phyloP scores from a whole-genome alignment of 1,284 basidiomycete genomes.

The Ganoderma boninense region DNA sequence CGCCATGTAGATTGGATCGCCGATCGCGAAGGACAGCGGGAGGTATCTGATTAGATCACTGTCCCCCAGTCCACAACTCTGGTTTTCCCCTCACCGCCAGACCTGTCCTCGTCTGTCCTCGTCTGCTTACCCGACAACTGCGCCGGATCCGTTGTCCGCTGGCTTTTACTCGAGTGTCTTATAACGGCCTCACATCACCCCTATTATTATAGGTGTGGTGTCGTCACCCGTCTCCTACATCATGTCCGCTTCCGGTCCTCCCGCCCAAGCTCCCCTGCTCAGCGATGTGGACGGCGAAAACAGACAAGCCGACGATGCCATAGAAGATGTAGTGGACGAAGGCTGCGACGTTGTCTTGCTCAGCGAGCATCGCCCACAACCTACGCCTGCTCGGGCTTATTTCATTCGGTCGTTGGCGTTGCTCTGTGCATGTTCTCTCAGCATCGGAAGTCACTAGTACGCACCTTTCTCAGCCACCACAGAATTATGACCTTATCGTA shows the following conservation, averaged over 20 bases:
- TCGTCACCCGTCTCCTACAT: not conserved
- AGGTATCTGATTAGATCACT: constrained; percentile 32
- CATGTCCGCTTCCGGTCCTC: constrained; percentile 23
- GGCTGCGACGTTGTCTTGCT: constrained; percentile 31
- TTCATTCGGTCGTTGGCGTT: constrained; percentile 68
- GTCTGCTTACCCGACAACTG: not conserved
- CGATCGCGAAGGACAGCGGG: not conserved
- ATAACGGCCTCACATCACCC: not conserved
- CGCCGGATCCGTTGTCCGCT: not conserved
- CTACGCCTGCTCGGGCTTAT: constrained; percentile 46
- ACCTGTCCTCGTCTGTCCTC: not conserved
- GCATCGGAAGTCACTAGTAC: constrained; percentile 80
- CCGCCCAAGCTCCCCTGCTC: constrained; percentile 14
- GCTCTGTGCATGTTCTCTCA: constrained; percentile 77
- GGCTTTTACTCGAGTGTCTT: not conserved
- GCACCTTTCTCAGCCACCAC: constrained; percentile 33
- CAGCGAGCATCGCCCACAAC: constrained; percentile 19
- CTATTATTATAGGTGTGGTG: not conserved
- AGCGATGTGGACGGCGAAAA: constrained; percentile 6
- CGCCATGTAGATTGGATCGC: not conserved
- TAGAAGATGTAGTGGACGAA: constrained; percentile 28
- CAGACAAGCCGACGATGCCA: constrained; percentile 12
- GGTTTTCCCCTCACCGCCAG: not conserved
- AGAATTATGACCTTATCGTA: not conserved
- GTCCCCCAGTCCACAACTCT: constrained; percentile 1